Base-by-base conservation (phyloP, 805 yeast species). In the Brettanomyces naardenensis region DNA sequence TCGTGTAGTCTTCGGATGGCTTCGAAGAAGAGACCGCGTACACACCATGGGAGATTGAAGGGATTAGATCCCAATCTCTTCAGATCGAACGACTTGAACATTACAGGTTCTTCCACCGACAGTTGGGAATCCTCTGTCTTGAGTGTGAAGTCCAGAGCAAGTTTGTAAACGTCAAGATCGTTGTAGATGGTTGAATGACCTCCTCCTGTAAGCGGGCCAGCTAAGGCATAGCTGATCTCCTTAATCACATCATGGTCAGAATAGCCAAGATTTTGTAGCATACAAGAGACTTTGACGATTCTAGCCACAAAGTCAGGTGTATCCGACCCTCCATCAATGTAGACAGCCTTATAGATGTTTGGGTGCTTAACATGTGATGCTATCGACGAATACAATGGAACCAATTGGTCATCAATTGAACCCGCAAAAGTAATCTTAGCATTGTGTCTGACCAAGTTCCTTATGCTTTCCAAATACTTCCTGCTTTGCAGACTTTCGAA, bases 131-230 rank as follows among this genome's bases (percentile, higher is more conserved):
- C 29, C 15, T 79, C 73, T 0, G 97, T 86, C 48, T 83, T 88
- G 18, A 89, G 59, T 2, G 85, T 73, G 53, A 83, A 80, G 42
- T 78, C 71, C 30, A 89, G 51, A 0, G 92, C 96, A 43, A 85
- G 54, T 46, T 79, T 85, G 54, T 90, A 90, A 1, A 92, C 97
- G 39, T 78, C 73, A 4, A 79, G 75, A 46, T 86, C 95, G 49
- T 84, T 82, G 58, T 90, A 90, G 20, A 92, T 78, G 44, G 73
- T 80, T 0, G 97, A 88, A 56, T 90, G 98, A 0, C 98, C 98
- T 6, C 92, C 89, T 3, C 97, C 96, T 0, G 96, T 90, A 37
- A 92, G 64, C 1, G 95, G 83, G 0, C 98, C 98, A 0, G 94
- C 92, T 44, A 83, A 59, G 0, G 85, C 70, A 30, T 68, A 71